Evolutionary conservation across 192 early-diverging fungal genomes (phyloP).

Genomic region (Kappamyces sp.): DNA sequence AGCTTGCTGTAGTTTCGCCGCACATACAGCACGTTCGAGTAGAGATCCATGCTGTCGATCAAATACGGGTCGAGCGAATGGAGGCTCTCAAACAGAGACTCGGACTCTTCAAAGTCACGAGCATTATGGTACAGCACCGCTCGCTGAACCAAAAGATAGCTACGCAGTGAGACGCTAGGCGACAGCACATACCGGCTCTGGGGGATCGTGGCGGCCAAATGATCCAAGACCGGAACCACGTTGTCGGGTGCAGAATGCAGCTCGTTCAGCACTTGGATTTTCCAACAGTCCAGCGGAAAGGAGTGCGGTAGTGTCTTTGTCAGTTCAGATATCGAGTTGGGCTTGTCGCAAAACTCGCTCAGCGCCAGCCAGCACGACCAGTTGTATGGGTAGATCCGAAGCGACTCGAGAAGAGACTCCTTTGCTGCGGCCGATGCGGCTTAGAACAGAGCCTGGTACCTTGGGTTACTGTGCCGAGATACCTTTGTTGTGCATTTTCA

Average conservation of each 20-base stretch:
- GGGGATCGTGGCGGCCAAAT: constrained; percentile 31
- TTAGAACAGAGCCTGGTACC: too few relatives aligned
- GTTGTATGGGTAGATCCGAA: constrained; percentile 70
- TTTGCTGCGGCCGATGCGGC: too few relatives aligned
- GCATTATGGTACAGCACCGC: neutral
- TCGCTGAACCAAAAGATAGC: neutral
- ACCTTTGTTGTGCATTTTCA: constrained; percentile 16
- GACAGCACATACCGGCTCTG: constrained; percentile 11
- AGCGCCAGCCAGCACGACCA: constrained; percentile 91
- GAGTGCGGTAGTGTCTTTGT: constrained; percentile 3
- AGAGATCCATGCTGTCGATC: constrained; percentile 75
- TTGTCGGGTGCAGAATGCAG: neutral
- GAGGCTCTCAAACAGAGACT: constrained; percentile 62
- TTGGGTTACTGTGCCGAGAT: neutral
- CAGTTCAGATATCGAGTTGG: constrained; percentile 1
- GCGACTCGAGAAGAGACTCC: constrained; percentile 52
- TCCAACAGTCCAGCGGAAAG: constrained; percentile 19
- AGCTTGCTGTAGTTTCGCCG: constrained; percentile 65
- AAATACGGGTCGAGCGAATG: constrained; percentile 66
- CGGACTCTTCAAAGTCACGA: constrained; percentile 66
- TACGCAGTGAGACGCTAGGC: constrained; percentile 15
- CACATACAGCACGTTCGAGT: constrained; percentile 83
- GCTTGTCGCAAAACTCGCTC: constrained; percentile 24
- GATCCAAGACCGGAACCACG: neutral
- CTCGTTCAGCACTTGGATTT: constrained; percentile 15